Base-by-base conservation (phyloP, 2,329 filamentous ascomycete species). In the Iodosphaeria phyllophila region DNA sequence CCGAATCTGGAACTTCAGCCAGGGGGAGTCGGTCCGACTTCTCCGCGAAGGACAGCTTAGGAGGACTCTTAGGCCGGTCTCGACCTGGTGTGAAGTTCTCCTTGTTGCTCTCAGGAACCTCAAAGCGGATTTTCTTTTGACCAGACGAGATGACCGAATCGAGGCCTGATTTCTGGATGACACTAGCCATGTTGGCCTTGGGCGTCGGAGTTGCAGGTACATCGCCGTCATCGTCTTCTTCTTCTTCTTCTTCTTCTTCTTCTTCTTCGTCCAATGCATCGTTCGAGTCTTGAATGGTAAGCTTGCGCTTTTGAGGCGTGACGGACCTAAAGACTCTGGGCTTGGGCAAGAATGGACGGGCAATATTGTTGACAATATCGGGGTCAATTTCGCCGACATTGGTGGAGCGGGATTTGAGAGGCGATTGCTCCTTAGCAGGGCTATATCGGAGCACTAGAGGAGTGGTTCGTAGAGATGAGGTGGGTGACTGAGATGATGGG, bases 81-180 rank as follows among this genome's bases (percentile, higher is more conserved):
- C 41, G 38, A 16, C 39, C 41, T 8, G 44, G 44, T 2, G 44
- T 47, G 21, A 44, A 38, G 22, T 47, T 47, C 28, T 47, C 44
- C 25, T 47, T 47, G 17, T 47, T n/a, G n/a, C n/a, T 33, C 5
- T 43, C 43, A 4, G 39, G 41, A 6, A 45, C 11, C 8, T 39
- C 30, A 18, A 46, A 45, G 12, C 38, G 37, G 22, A 39, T 12
- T 23, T 29, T n/a, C n/a, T n/a, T n/a, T n/a, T n/a, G n/a, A n/a
- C n/a, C n/a, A n/a, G n/a, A n/a, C n/a, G n/a, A n/a, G n/a, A n/a
- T n/a, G n/a, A n/a, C n/a, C n/a, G n/a, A n/a, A n/a, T n/a, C n/a
- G n/a, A n/a, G n/a, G n/a, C n/a, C n/a, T n/a, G n/a, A 36, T 28
- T 44, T 46, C 1, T 25, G 31, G 1, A 41, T 37, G 5, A 36